Percentiles rank a stretch among this genome's conserved stretches.
phyloP scores from a whole-genome alignment of 345 rosid species.

The Mercurialis annua region DNA sequence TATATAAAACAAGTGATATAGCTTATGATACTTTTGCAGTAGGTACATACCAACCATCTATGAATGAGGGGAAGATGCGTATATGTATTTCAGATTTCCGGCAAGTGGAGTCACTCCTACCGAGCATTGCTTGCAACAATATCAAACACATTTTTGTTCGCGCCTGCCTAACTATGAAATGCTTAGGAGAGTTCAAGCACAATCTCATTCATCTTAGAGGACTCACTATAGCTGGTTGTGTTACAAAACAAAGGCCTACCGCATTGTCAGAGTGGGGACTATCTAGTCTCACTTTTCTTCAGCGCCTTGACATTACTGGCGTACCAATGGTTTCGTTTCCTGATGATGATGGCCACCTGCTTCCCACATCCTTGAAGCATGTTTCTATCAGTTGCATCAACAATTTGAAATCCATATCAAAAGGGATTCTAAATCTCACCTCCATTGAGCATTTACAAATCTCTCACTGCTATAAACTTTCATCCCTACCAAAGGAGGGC shows the following conservation, averaged over 20 bases:
- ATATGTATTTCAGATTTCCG: too few species aligned
- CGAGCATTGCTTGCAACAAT: too few species aligned
- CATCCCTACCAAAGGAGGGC: conserved; percentile 19
- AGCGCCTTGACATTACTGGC: conserved; percentile 12
- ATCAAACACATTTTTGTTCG: too few species aligned
- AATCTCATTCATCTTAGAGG: conserved; percentile 5
- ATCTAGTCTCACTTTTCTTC: conserved; percentile 19
- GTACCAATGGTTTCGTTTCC: conserved; percentile 21
- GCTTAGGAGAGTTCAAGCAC: neutral
- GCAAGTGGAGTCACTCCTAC: too few species aligned
- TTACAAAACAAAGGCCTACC: neutral
- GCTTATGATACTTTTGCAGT: too few species aligned
- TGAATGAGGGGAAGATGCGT: too few species aligned
- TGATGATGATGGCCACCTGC: conserved; percentile 18
- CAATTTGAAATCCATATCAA: conserved; percentile 10
- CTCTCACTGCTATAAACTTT: conserved; percentile 22
- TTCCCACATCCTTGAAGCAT: conserved; percentile 24
- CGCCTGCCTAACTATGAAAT: too few species aligned
- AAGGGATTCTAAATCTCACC: conserved; percentile 19
- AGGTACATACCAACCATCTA: too few species aligned
- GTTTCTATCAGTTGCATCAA: conserved; percentile 5
- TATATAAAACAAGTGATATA: too few species aligned
- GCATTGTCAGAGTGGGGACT: conserved; percentile 20
- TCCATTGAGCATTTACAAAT: conserved; percentile 13
- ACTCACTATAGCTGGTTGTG: too few species aligned